Evolutionary conservation across 768 basidiomycete species (phyloP).

Genomic region (Mycena filopes): DNA sequence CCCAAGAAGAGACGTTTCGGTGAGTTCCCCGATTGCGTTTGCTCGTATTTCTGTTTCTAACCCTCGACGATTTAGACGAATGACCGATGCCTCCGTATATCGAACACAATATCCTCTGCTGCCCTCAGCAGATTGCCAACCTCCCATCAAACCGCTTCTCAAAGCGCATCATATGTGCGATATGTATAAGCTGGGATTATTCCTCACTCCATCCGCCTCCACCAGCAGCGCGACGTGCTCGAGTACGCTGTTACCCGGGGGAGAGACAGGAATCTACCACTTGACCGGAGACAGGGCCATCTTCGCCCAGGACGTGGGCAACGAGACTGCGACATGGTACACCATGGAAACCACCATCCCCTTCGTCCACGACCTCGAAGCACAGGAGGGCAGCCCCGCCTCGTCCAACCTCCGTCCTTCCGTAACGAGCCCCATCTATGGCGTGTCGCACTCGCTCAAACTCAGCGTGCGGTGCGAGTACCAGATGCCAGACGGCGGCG

Average conservation of each 20-base stretch:
- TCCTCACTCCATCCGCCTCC: constrained; percentile 34
- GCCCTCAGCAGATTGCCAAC: constrained; percentile 66
- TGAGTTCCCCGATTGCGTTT: constrained; percentile 44
- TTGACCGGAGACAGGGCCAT: constrained; percentile 62
- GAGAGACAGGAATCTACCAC: constrained; percentile 57
- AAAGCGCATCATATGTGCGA: constrained; percentile 65
- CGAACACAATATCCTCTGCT: constrained; percentile 63
- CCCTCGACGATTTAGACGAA: constrained; percentile 10
- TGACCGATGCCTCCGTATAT: constrained; percentile 55
- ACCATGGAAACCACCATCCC: constrained; percentile 68
- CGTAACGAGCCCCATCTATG: constrained; percentile 63
- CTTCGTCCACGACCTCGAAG: constrained; percentile 45
- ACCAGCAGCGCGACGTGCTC: constrained; percentile 45
- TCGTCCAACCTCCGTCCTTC: constrained; percentile 55
- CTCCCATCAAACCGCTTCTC: constrained; percentile 69
- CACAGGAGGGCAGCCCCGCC: constrained; percentile 39
- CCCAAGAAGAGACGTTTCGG: constrained; percentile 77
- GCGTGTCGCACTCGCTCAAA: constrained; percentile 43
- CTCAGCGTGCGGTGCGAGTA: constrained; percentile 52
- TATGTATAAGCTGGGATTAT: constrained; percentile 60
- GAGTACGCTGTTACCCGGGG: constrained; percentile 62
- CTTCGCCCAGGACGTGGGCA: constrained; percentile 54
- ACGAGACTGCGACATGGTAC: constrained; percentile 60
- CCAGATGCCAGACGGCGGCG: constrained; percentile 51
- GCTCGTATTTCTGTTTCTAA: constrained; percentile 7